A percentile compares a stretch with the other conserved stretches of the same genome.
Conservation (phyloP, 257 asterid species). For the Nicotiana knightiana region DNA sequence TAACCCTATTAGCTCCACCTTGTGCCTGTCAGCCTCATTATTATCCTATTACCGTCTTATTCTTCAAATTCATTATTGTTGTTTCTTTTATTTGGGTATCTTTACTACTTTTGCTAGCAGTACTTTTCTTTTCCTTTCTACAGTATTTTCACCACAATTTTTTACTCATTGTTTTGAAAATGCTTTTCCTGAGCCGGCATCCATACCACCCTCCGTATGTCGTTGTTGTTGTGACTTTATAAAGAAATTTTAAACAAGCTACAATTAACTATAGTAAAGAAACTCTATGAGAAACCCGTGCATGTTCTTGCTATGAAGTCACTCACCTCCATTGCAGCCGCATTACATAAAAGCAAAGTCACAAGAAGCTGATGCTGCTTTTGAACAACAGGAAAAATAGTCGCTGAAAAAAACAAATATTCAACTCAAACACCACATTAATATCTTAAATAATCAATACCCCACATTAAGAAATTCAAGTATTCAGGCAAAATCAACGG, state of each 20-base stretch:
- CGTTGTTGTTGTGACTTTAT: background rate
- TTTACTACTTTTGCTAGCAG: too few relatives aligned
- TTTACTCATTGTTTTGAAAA: too few relatives aligned
- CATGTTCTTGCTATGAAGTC: background rate
- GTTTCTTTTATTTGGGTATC: too few relatives aligned
- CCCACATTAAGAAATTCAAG: background rate
- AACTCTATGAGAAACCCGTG: background rate
- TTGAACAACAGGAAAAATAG: slow-evolving; percentile 80
- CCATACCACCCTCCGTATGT: too few relatives aligned
- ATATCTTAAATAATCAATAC: background rate
- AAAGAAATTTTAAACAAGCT: background rate
- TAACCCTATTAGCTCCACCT: too few relatives aligned
- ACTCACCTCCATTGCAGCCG: slow-evolving; percentile 95
- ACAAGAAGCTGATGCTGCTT: slow-evolving; percentile 99
- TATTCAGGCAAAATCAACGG: background rate
- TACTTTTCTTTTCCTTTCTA: too few relatives aligned
- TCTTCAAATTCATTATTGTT: too few relatives aligned
- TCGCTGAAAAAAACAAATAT: slow-evolving; percentile 40
- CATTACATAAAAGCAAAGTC: slow-evolving; percentile 81
- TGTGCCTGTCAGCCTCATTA: too few relatives aligned
- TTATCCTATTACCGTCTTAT: too few relatives aligned
- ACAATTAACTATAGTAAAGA: background rate
- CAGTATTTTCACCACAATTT: too few relatives aligned
- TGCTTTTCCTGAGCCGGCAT: too few relatives aligned
- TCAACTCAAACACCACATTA: background rate